Evolutionary conservation across 441 rosid species (phyloP).

Genomic region (Capsella rubella): DNA sequence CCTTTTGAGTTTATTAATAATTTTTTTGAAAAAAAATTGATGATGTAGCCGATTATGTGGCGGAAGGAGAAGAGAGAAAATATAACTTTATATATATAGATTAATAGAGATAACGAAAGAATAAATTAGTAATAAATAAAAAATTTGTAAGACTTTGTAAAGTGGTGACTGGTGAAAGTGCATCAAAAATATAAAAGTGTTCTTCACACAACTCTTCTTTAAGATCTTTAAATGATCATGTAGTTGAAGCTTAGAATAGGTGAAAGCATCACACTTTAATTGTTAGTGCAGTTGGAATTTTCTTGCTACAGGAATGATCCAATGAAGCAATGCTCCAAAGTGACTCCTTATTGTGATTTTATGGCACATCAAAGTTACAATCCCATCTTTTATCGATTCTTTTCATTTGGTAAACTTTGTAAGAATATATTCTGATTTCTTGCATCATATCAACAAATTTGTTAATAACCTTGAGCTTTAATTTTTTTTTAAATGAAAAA

Average conservation of each 20-base stretch:
- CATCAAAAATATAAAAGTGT: constrained; percentile 15
- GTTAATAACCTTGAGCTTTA: too few relatives aligned
- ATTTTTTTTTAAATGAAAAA: not conserved
- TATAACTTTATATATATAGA: too few relatives aligned
- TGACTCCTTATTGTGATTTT: constrained; percentile 14
- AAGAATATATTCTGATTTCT: not conserved
- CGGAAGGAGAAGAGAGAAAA: too few relatives aligned
- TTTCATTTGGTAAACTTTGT: not conserved
- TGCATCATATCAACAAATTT: not conserved
- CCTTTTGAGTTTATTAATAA: too few relatives aligned
- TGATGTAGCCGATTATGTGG: too few relatives aligned
- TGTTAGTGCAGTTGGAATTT: constrained; percentile 25
- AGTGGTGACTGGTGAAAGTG: constrained; percentile 32
- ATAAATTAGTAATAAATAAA: not conserved
- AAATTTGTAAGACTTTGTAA: not conserved
- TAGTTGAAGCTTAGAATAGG: constrained; percentile 30
- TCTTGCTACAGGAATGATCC: constrained; percentile 11
- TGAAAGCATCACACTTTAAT: constrained; percentile 16
- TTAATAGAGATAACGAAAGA: not conserved
- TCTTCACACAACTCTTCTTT: constrained; percentile 15
- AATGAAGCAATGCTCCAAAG: constrained; percentile 18
- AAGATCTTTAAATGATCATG: constrained; percentile 18
- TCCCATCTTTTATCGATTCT: not conserved
- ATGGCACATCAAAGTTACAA: not conserved
- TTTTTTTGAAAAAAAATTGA: too few relatives aligned